Percentiles rank a stretch among this genome's conserved stretches.
Conservation (phyloP, 768 basidiomycete species). For the Mycena floridula region DNA sequence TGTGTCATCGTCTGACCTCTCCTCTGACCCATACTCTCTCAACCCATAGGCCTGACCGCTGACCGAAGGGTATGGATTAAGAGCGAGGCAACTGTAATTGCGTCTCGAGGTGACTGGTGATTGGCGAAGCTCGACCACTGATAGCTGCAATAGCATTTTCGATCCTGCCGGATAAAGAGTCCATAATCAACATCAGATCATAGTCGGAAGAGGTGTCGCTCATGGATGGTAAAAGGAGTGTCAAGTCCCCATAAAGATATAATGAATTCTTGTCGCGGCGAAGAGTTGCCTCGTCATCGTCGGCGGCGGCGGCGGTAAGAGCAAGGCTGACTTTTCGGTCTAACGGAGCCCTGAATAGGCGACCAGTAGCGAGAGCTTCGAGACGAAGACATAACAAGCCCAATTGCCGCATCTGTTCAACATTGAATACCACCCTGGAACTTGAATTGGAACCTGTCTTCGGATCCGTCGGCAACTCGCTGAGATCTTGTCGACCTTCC, state of each 20-base stretch:
- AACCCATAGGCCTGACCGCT: too few species aligned
- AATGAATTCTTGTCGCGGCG: slow-evolving; percentile 18
- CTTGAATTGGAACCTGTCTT: slow-evolving; percentile 31
- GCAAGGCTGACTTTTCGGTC: slow-evolving; percentile 41
- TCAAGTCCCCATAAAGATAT: slow-evolving; percentile 53
- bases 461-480: slow-evolving; percentile 26
- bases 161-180: slow-evolving; percentile 68
- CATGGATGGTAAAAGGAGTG: slow-evolving; percentile 62
- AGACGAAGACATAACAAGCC: slow-evolving; percentile 70
- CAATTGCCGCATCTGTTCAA: slow-evolving; percentile 69
- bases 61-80: too few species aligned
- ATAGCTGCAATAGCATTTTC: slow-evolving; percentile 58
- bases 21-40: too few species aligned
- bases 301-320: slow-evolving; percentile 10
- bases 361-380: slow-evolving; percentile 64
- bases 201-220: slow-evolving; percentile 62
- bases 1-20: too few species aligned
- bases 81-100: too few species aligned
- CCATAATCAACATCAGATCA: slow-evolving; percentile 70
- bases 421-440: slow-evolving; percentile 57
- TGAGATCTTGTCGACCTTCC: slow-evolving; percentile 61
- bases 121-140: slow-evolving; percentile 17
- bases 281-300: slow-evolving; percentile 13
- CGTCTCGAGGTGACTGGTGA: too few species aligned
- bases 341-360: slow-evolving; percentile 46